phyloP scores from a whole-genome alignment of 2,329 filamentous ascomycete genomes.

The Metarhizium rileyi region DNA sequence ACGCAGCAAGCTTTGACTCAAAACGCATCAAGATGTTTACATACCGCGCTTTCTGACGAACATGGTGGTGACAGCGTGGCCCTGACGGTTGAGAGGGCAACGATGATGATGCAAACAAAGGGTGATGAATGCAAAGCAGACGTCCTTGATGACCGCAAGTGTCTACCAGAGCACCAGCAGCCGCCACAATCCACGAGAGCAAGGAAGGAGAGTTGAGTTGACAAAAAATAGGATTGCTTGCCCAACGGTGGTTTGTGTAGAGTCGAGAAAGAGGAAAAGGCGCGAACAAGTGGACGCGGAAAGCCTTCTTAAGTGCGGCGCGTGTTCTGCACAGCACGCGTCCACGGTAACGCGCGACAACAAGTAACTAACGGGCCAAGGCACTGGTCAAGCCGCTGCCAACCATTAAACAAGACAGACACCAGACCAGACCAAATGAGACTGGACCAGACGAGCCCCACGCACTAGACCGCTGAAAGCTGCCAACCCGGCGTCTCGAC shows the following conservation, averaged over 20 bases:
- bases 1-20: too few relatives aligned
- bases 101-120: conserved; percentile 12
- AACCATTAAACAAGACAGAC: conserved; percentile 23
- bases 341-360: conserved; percentile 17
- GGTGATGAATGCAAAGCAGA: conserved; percentile 14
- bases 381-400: conserved; percentile 8
- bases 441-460: too few relatives aligned
- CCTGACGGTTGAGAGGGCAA: conserved; percentile 11
- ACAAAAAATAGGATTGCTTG: conserved; percentile 6
- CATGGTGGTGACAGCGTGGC: conserved; percentile 37
- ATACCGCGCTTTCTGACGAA: conserved; percentile 55
- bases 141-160: conserved; percentile 11
- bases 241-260: conserved; percentile 11
- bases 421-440: too few relatives aligned
- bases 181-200: conserved; percentile 6
- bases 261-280: conserved; percentile 11
- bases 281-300: conserved; percentile 10
- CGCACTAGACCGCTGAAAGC: too few relatives aligned
- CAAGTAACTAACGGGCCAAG: background rate
- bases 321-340: conserved; percentile 22
- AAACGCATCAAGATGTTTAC: conserved; percentile 20
- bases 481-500: too few relatives aligned
- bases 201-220: background rate
- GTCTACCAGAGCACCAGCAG: conserved; percentile 16
- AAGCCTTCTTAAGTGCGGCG: conserved; percentile 27